These are phyloP conservation scores for Pyricularia grisea DNA, from an alignment of 2,329 filamentous ascomycete genomes.

Conservation along the genomic window DNA sequence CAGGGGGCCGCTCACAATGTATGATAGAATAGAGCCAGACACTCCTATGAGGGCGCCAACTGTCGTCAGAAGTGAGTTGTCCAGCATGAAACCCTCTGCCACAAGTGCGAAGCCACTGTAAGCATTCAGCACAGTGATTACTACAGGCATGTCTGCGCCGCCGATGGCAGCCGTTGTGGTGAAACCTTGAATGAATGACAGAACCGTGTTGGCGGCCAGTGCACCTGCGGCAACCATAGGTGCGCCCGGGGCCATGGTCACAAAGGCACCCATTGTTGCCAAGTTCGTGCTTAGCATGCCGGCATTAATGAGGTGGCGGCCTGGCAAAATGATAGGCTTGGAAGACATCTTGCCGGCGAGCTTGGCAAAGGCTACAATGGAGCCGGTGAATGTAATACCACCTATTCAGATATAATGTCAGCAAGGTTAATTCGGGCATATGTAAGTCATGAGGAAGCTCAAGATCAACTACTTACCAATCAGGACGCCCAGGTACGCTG, in stretches of 20 bases:
- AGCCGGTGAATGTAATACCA: constrained; percentile 85
- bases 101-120: constrained; percentile 88
- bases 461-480: constrained; percentile 43
- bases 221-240: constrained; percentile 72
- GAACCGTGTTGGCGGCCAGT: constrained; percentile 62
- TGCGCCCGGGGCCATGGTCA: constrained; percentile 72
- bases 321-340: constrained; percentile 61
- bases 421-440: constrained; percentile 2
- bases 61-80: constrained; percentile 76
- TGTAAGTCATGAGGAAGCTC: too few species aligned
- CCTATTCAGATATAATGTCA: not conserved
- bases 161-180: constrained; percentile 85
- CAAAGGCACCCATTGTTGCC: constrained; percentile 75
- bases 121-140: constrained; percentile 83
- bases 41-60: constrained; percentile 83
- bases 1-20: constrained; percentile 36
- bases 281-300: constrained; percentile 66
- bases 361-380: constrained; percentile 83
- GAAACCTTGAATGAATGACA: constrained; percentile 80
- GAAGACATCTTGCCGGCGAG: constrained; percentile 77
- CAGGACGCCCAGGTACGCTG: constrained; percentile 75
- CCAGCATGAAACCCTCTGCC: constrained; percentile 84
- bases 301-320: constrained; percentile 66
- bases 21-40: constrained; percentile 79
- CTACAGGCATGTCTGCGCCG: constrained; percentile 89